Conservation (phyloP, 495 filamentous ascomycete species). For the Aspergillus heteromorphus region DNA sequence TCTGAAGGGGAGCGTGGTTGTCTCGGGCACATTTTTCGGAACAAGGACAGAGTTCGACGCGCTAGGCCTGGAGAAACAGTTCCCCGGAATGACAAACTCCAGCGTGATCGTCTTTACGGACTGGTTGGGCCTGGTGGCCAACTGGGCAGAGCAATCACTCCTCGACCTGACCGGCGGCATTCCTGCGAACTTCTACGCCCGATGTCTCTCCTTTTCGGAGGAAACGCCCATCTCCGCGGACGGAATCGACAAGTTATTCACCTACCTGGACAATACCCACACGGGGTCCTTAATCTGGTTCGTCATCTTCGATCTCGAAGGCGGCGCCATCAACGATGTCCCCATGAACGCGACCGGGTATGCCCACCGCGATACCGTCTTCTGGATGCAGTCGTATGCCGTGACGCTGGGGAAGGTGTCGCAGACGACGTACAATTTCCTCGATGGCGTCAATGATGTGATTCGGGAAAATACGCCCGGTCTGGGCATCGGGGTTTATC, state of each 20-base stretch:
- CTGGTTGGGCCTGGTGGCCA: constrained; percentile 49
- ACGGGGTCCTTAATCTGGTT: constrained; percentile 43
- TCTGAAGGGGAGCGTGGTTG: constrained; percentile 21
- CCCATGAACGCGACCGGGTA: constrained; percentile 38
- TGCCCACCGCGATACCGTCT: constrained; percentile 39
- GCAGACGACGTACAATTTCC: constrained; percentile 28
- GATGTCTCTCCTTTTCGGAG: constrained; percentile 43
- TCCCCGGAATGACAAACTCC: constrained; percentile 25
- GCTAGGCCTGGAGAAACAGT: constrained; percentile 23
- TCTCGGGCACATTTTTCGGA: constrained; percentile 41
- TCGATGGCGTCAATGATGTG: constrained; percentile 41
- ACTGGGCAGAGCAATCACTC: constrained; percentile 44
- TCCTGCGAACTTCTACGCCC: constrained; percentile 41
- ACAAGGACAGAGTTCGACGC: constrained; percentile 31
- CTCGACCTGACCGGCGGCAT: constrained; percentile 22
- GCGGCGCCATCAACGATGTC: constrained; percentile 38
- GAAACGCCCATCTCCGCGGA: constrained; percentile 35
- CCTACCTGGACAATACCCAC: constrained; percentile 38
- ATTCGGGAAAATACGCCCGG: constrained; percentile 14
- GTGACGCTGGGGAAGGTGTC: constrained; percentile 38
- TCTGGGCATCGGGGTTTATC: constrained; percentile 43
- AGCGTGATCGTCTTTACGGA: constrained; percentile 42
- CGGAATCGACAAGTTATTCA: constrained; percentile 35
- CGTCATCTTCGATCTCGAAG: constrained; percentile 38
- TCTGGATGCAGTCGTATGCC: constrained; percentile 41